Evolutionary conservation across 2,329 filamentous ascomycete species (phyloP).

Genomic region (Cercospora nicotianae): DNA sequence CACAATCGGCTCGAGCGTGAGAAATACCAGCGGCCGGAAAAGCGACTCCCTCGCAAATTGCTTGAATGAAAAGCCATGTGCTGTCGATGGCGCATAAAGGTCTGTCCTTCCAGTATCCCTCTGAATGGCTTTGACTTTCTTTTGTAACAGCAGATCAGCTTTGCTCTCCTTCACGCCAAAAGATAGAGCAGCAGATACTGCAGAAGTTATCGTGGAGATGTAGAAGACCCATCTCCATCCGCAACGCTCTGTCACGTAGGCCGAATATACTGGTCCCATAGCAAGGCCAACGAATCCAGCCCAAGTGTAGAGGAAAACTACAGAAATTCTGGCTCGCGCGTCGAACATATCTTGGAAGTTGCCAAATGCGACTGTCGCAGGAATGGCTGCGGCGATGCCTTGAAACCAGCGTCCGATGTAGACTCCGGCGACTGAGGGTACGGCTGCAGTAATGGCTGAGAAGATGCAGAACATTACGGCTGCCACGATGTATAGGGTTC

Average conservation of each 20-base stretch:
- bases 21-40: constrained; percentile 45
- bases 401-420: constrained; percentile 46
- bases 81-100: constrained; percentile 19
- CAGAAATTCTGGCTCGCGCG: constrained; percentile 33
- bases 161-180: constrained; percentile 47
- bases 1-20: constrained; percentile 52
- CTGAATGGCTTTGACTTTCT: constrained; percentile 37
- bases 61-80: constrained; percentile 24
- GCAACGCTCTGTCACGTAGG: constrained; percentile 43
- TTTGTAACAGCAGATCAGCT: constrained; percentile 44
- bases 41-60: constrained; percentile 43
- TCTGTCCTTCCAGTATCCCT: constrained; percentile 28
- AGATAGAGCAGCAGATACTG: constrained; percentile 38
- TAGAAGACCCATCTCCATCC: constrained; percentile 46
- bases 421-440: constrained; percentile 40
- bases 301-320: constrained; percentile 50
- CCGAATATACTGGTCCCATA: constrained; percentile 48
- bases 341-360: constrained; percentile 54
- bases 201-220: constrained; percentile 45
- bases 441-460: constrained; percentile 35
- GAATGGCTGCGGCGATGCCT: constrained; percentile 49
- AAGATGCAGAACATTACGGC: constrained; percentile 36
- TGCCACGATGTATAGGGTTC: constrained; percentile 38
- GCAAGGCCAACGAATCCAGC: constrained; percentile 46
- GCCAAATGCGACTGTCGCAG: constrained; percentile 49